phyloP scores from a whole-genome alignment of 129 eudicot genomes.

The Flaveria robusta region DNA sequence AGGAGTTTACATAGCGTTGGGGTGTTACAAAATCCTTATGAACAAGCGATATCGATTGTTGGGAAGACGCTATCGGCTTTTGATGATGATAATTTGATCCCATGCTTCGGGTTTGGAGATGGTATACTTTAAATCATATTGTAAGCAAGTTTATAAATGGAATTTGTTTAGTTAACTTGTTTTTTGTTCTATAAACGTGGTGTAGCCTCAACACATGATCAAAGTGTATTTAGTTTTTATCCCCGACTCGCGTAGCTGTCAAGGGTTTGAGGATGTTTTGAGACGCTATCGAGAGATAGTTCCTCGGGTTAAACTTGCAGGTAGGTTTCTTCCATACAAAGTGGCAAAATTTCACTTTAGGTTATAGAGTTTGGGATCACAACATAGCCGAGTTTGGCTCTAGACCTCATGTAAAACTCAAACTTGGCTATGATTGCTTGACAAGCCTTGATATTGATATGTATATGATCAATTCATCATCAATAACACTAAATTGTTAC shows the following conservation, averaged over 20 bases:
- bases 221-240: slow-evolving; percentile 65
- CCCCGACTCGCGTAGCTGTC: slow-evolving; percentile 48
- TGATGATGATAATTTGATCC: slow-evolving; percentile 78
- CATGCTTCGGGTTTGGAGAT: slow-evolving; percentile 85
- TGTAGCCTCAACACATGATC: slow-evolving; percentile 77
- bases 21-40: slow-evolving; percentile 56
- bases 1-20: slow-evolving; percentile 65
- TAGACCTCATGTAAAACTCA: too few species aligned
- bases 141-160: not conserved
- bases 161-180: not conserved
- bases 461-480: too few species aligned
- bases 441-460: too few species aligned
- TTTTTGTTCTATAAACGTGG: not conserved
- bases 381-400: too few species aligned
- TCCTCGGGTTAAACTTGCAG: slow-evolving; percentile 71
- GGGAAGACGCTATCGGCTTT: slow-evolving; percentile 67
- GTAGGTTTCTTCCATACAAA: slow-evolving; percentile 23
- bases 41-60: slow-evolving; percentile 73
- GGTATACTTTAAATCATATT: slow-evolving; percentile 36
- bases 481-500: too few species aligned
- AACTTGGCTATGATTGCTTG: too few species aligned
- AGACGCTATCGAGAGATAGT: slow-evolving; percentile 65
- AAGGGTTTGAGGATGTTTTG: slow-evolving; percentile 68
- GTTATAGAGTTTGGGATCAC: not conserved
- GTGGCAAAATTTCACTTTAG: not conserved